Percentiles rank a stretch among this genome's conserved stretches.
Conservation (phyloP, 2,329 filamentous ascomycete genomes). For the Sarocladium strictum region DNA sequence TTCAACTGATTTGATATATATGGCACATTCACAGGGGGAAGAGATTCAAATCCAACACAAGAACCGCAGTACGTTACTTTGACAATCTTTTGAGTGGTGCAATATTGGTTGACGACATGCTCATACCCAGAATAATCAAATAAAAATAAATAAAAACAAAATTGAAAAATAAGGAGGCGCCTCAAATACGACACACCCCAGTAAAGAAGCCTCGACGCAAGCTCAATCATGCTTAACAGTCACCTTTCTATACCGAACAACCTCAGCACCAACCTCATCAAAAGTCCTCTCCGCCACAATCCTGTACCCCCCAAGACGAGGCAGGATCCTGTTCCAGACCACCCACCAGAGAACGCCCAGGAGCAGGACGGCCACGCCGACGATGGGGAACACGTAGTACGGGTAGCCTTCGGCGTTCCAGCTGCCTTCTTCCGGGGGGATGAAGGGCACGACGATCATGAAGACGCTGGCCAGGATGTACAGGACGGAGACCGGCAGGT, state of each 20-base stretch:
- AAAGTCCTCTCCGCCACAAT: slow-evolving; percentile 37
- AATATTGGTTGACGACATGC: too few species aligned
- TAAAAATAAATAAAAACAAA: too few species aligned
- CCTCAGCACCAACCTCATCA: slow-evolving; percentile 32
- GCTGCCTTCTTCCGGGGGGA: slow-evolving; percentile 41
- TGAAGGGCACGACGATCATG: slow-evolving; percentile 47
- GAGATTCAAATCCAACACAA: too few species aligned
- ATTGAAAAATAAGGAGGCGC: too few species aligned
- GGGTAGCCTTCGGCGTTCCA: slow-evolving; percentile 45
- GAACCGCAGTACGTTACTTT: too few species aligned
- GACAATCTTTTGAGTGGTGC: too few species aligned
- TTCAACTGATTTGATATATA: too few species aligned
- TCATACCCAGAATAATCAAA: too few species aligned
- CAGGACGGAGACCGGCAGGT: slow-evolving; percentile 39
- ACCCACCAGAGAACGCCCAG: slow-evolving; percentile 47
- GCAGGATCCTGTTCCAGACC: slow-evolving; percentile 45
- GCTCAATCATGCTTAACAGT: neutral
- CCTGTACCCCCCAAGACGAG: slow-evolving; percentile 42
- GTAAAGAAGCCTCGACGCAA: neutral
- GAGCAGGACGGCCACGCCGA: slow-evolving; percentile 45
- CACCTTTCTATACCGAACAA: slow-evolving; percentile 34
- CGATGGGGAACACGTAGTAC: slow-evolving; percentile 51
- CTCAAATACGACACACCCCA: too few species aligned
- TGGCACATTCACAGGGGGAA: too few species aligned
- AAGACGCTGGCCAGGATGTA: slow-evolving; percentile 47